Conservation (phyloP, 2,329 filamentous ascomycete genomes). For the Fusarium hostae region DNA sequence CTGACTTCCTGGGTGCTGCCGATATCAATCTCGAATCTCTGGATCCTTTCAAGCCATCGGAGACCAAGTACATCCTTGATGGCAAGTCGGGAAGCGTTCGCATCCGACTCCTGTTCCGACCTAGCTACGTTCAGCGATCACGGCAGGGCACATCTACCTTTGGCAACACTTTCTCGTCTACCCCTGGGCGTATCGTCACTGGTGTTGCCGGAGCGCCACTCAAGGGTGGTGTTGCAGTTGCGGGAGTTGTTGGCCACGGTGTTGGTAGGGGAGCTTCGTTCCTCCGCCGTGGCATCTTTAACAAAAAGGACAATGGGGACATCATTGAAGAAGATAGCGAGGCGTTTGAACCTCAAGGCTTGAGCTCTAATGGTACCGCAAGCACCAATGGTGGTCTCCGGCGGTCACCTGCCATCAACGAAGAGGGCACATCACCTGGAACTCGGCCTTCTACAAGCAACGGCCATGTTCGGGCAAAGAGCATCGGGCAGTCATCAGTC, state of each 20-base stretch:
- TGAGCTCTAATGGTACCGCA: conserved; percentile 51
- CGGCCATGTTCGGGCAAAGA: conserved; percentile 64
- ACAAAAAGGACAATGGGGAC: conserved; percentile 74
- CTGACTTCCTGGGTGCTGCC: conserved; percentile 85
- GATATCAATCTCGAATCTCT: conserved; percentile 80
- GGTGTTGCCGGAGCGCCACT: conserved; percentile 87
- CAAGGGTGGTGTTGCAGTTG: conserved; percentile 86
- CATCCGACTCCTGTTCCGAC: conserved; percentile 89
- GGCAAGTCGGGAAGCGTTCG: conserved; percentile 89
- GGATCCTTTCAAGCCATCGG: conserved; percentile 85
- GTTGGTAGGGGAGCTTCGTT: conserved; percentile 93
- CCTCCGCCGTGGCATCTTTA: conserved; percentile 83
- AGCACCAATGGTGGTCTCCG: conserved; percentile 52
- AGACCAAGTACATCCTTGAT: conserved; percentile 79
- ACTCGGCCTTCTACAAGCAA: conserved; percentile 44
- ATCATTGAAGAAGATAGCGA: conserved; percentile 60
- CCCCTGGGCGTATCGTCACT: conserved; percentile 87
- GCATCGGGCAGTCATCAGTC: conserved; percentile 72
- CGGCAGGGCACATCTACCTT: conserved; percentile 94
- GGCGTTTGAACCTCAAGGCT: conserved; percentile 54
- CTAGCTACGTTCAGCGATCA: conserved; percentile 87
- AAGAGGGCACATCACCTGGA: conserved; percentile 45
- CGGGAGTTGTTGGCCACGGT: conserved; percentile 75
- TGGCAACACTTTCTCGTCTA: conserved; percentile 85
- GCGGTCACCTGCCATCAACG: conserved; percentile 53